phyloP scores from a whole-genome alignment of 345 rosid genomes.

The Cardiospermum halicacabum region DNA sequence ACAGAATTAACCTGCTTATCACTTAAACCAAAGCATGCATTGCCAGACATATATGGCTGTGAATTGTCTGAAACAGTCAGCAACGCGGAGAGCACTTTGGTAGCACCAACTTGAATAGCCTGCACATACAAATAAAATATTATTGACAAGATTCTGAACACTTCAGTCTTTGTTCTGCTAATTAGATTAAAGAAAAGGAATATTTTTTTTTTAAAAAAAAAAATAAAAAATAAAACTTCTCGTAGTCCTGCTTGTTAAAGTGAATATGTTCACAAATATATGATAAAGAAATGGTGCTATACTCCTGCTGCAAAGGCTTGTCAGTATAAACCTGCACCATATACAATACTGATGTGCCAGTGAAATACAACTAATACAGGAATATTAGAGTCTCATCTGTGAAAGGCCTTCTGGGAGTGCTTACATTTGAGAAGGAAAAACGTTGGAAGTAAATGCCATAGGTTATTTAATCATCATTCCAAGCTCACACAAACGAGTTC shows the following conservation, averaged over 20 bases:
- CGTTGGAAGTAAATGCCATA: not conserved
- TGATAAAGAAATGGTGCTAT: not conserved
- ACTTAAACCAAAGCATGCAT: slow-evolving; percentile 61
- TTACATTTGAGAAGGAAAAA: not conserved
- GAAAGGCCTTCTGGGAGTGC: not conserved
- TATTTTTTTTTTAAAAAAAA: no score
- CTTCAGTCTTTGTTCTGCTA: not conserved
- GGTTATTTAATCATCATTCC: not conserved
- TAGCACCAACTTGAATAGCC: slow-evolving; percentile 69
- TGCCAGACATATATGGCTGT: slow-evolving; percentile 44
- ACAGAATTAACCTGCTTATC: slow-evolving; percentile 63
- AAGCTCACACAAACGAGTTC: not conserved
- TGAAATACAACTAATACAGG: not conserved
- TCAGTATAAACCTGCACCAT: not conserved
- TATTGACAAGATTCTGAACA: not conserved
- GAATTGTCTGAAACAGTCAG: slow-evolving; percentile 46
- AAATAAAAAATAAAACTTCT: no score
- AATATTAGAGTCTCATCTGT: not conserved
- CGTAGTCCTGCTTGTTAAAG: not conserved
- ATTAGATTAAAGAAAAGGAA: not conserved
- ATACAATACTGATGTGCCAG: not conserved
- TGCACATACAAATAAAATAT: slow-evolving; percentile 29
- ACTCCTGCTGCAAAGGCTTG: not conserved
- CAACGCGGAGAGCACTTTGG: slow-evolving; percentile 53
- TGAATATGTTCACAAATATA: not conserved